A percentile compares a stretch with the other conserved stretches of the same genome.
phyloP scores from a whole-genome alignment of 2,329 filamentous ascomycete species.

The Fusarium oligoseptatum region DNA sequence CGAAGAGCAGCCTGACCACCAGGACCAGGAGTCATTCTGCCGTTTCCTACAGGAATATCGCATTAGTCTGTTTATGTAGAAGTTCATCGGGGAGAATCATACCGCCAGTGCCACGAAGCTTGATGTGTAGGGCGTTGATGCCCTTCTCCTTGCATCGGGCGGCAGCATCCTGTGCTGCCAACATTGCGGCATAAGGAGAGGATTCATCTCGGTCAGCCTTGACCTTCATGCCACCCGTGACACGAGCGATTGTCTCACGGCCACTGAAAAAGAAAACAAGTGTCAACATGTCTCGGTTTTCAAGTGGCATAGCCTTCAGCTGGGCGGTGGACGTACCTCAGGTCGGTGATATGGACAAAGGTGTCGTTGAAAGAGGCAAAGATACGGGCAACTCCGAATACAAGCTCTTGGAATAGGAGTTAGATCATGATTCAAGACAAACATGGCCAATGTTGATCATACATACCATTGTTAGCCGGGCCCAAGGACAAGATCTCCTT shows the following conservation, averaged over 20 bases:
- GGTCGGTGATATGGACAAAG: constrained; percentile 99
- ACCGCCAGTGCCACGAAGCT: constrained; percentile 99
- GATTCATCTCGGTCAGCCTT: constrained; percentile 99
- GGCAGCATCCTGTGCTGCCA: constrained; percentile 98
- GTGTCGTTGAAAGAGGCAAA: constrained; percentile 94
- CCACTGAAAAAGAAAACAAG: constrained; percentile 49
- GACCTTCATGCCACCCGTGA: constrained; percentile 99
- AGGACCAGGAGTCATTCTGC: constrained; percentile 99
- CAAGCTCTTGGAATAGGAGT: constrained; percentile 71
- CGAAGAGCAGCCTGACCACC: constrained; percentile 99
- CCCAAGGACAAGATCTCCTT: not conserved
- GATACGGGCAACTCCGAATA: constrained; percentile 98
- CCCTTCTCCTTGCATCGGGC: constrained; percentile 80
- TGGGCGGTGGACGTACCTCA: constrained; percentile 54
- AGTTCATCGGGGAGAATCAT: constrained; percentile 49
- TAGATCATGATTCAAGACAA: not conserved
- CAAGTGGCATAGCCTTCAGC: too few relatives aligned
- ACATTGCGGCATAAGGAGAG: constrained; percentile 99
- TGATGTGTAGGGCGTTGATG: constrained; percentile 97
- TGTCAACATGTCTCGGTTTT: too few relatives aligned
- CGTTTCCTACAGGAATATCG: constrained; percentile 75
- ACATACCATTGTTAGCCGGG: not conserved
- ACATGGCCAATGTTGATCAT: not conserved
- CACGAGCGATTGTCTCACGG: constrained; percentile 99
- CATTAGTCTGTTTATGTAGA: too few relatives aligned